Base-by-base conservation (phyloP, 2,329 filamentous ascomycete species). In the Pyrenochaeta sp. region DNA sequence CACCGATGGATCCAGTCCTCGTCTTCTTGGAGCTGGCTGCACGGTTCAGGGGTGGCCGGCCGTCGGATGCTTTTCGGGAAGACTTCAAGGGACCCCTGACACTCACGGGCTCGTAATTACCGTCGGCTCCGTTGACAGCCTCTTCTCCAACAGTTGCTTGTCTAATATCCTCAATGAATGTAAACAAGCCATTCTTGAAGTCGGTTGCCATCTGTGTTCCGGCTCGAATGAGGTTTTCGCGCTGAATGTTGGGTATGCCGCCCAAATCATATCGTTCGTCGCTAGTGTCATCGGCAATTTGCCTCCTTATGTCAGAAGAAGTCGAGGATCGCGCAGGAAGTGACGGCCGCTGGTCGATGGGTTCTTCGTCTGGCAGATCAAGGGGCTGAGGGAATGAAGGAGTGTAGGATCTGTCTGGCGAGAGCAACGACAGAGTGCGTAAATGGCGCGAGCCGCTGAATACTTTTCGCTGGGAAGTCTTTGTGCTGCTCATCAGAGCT, bases 121-220 rank as follows among this genome's bases (percentile, higher is more conserved):
- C 74, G 30, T 56, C 56, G 17, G 53, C 41, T 14, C 56, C 60
- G 30, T 78, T 78, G 36, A 86, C 88, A 55, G 88, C 91, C 78
- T 99, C 95, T 49, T 99, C 95, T 20, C 95, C 95, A 6, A 99
- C 92, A 0, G 95, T 97, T 12, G 94, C 96, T 76, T 98, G 95
- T 62, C 93, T 85, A 42, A 99, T 87, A 71, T 99, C 95, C 73
- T 98, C 95, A 54, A 97, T 87, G 76, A 99, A 99, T 1, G 91
- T 97, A 87, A 90, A 93, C 43, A 99, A 79, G 1, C 95, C 94
- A 45, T 95, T 87, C 72, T 89, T 91, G 75, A 99, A 87, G 76
- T 97, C 95, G 54, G 91, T 90, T 14, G 93, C 90, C 75, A 97
- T 88, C 74, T 95, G 91, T 71, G 92, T 92, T 54, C 81, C 75